Evolutionary conservation across 768 basidiomycete genomes (phyloP).

Genomic region (Pulveroboletus sp.): DNA sequence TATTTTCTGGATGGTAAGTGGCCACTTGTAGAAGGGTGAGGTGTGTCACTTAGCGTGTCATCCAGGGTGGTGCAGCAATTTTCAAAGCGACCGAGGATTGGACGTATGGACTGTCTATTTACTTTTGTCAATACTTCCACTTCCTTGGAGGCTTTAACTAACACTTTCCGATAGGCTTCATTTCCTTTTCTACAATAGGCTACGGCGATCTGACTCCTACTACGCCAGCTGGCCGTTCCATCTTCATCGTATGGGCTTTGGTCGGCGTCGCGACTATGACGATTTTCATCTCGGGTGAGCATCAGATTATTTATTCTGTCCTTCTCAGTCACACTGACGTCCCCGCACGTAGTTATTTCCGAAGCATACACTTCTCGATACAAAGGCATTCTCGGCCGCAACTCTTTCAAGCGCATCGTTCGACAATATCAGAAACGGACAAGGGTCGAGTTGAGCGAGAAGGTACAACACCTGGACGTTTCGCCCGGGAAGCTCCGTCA

Average conservation of each 20-base stretch:
- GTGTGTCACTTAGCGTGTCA: not conserved
- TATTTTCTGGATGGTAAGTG: conserved; percentile 70
- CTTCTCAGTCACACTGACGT: not conserved
- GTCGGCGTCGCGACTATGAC: conserved; percentile 76
- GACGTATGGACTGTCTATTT: conserved; percentile 58
- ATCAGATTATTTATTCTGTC: not conserved
- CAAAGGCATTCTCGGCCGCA: conserved; percentile 49
- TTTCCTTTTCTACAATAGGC: conserved; percentile 72
- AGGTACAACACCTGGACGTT: conserved; percentile 2
- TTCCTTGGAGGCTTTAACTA: not conserved
- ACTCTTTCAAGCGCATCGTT: conserved; percentile 43
- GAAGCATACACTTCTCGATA: conserved; percentile 68
- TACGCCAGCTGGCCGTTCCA: conserved; percentile 65
- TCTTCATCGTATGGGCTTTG: conserved; percentile 78
- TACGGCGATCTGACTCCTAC: conserved; percentile 61
- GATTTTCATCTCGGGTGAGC: conserved; percentile 62
- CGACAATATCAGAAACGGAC: conserved; percentile 39
- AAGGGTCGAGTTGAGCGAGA: conserved; percentile 14
- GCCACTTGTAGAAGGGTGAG: not conserved
- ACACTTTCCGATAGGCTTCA: conserved; percentile 46
- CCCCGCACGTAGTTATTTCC: conserved; percentile 48
- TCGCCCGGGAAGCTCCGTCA: not conserved
- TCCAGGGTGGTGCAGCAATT: conserved; percentile 61
- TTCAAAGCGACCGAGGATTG: conserved; percentile 70
- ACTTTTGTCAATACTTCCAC: conserved; percentile 58